Base-by-base conservation (phyloP, 164 flowering plant genomes). In the Vitis rupestris region DNA sequence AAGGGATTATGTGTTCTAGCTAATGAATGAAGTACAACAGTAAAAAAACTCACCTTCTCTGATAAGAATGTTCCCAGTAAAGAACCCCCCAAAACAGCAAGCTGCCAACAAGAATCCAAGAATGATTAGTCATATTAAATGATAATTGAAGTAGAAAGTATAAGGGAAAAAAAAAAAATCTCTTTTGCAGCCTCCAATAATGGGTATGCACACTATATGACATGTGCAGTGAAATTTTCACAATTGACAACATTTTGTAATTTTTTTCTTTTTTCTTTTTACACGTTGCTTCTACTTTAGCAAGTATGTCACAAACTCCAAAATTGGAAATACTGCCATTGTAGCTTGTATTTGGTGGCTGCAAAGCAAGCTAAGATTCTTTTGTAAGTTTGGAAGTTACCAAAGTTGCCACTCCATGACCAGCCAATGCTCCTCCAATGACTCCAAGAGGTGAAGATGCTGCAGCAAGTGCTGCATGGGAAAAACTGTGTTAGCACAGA, bases 371-470 rank as follows among this genome's bases (percentile, higher is more conserved):
- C 19, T 47, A 6, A 59, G 14, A 19, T 14, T 68, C 1, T 53
- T 10, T 64, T 10, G 17, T 12, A 52, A 64, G 61, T 60, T 63
- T n/a, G 66, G 47, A 54, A 59, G 47, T 77, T 88, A 95, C 99
- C 98, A 95, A 69, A 67, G 99, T 93, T 70, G 99, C 99, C 31
- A 74, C 87, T 63, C 92, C 97, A 80, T 95, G 98, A 72, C 99
- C 98, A 66, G 93, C 99, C 55, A 93, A 75, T 72, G 99, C 90
- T 72, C 99, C 99, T 2, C 82, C 97, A 66, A 93, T 82, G 76
- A 95, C 98, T 80, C 99, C 99, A 69, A 93, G 89, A 62, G 99
- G 97, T 12, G 99, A 95, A 65, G 99, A 90, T 68, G 99, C 97
- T 56, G 99, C 99, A 74, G 99, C 93, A 79, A 95, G 93, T 50